A percentile compares a stretch with the other conserved stretches of the same genome.
Conservation (phyloP, 257 asterid species). For the Nicotiana tabacum region DNA sequence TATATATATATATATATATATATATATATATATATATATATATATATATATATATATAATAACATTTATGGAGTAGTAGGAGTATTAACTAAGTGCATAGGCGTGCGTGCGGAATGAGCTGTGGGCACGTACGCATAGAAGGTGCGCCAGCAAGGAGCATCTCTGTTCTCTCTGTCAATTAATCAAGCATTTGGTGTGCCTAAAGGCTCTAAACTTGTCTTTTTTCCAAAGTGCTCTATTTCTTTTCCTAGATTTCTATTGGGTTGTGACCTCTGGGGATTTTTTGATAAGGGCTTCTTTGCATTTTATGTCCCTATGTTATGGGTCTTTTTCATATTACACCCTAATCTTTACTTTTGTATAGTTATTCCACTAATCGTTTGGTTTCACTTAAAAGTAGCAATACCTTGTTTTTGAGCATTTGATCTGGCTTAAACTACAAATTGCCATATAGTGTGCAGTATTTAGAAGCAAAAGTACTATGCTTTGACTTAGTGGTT, state of each 20-base stretch:
- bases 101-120: slow-evolving; percentile 85
- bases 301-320: too few relatives aligned
- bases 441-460: neutral
- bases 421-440: neutral
- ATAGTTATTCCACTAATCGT: neutral
- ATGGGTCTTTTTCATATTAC: too few relatives aligned
- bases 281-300: too few relatives aligned
- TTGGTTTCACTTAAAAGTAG: neutral
- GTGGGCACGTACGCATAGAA: slow-evolving; percentile 57
- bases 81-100: neutral
- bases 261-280: neutral
- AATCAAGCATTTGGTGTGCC: slow-evolving; percentile 8
- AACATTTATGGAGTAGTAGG: too few relatives aligned
- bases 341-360: neutral
- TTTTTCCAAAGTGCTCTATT: neutral
- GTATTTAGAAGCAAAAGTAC: too few relatives aligned
- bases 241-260: neutral
- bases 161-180: slow-evolving; percentile 29
- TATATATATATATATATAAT: too few relatives aligned
- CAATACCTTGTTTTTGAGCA: neutral
- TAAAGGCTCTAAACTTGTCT: slow-evolving; percentile 5
- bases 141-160: slow-evolving; percentile 43
- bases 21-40: slow-evolving; percentile 15
- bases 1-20: slow-evolving; percentile 13
- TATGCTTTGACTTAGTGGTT: too few relatives aligned